Conservation (phyloP, 1,284 basidiomycete genomes). For the Takashimella tepidaria region DNA sequence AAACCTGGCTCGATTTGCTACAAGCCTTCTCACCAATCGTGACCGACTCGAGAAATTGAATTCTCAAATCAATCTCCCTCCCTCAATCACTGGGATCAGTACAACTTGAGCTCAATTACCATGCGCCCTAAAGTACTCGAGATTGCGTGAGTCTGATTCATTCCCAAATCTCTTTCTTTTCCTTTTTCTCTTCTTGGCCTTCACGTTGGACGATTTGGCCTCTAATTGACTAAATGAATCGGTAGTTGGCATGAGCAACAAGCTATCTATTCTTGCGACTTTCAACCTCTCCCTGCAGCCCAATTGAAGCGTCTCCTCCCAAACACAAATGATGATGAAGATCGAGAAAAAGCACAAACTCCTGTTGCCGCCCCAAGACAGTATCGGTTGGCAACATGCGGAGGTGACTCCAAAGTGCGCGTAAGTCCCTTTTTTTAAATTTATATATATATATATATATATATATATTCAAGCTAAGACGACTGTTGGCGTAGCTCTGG, state of each 20-base stretch:
- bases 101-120: conserved; percentile 5
- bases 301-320: conserved; percentile 50
- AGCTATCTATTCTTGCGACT: conserved; percentile 90
- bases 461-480: conserved; percentile 4
- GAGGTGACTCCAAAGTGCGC: conserved; percentile 94
- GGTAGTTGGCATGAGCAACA: conserved; percentile 78
- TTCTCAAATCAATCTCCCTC: neutral
- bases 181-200: neutral
- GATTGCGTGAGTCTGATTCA: conserved; percentile 38
- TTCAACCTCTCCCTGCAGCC: conserved; percentile 61
- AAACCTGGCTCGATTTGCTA: too few relatives aligned
- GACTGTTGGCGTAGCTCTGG: too few relatives aligned
- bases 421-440: conserved; percentile 54
- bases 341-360: conserved; percentile 18
- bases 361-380: conserved; percentile 49
- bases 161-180: neutral
- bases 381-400: conserved; percentile 89
- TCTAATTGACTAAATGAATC: too few relatives aligned
- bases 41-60: neutral
- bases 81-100: neutral
- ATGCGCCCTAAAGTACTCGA: conserved; percentile 48
- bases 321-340: conserved; percentile 28
- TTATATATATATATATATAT: conserved; percentile 4
- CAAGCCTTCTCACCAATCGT: too few relatives aligned
- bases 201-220: too few relatives aligned